A percentile compares a stretch with the other conserved stretches of the same genome.
Evolutionary conservation across 352 stramenopile species (phyloP).

Genomic region (Globisporangium cederbergense): DNA sequence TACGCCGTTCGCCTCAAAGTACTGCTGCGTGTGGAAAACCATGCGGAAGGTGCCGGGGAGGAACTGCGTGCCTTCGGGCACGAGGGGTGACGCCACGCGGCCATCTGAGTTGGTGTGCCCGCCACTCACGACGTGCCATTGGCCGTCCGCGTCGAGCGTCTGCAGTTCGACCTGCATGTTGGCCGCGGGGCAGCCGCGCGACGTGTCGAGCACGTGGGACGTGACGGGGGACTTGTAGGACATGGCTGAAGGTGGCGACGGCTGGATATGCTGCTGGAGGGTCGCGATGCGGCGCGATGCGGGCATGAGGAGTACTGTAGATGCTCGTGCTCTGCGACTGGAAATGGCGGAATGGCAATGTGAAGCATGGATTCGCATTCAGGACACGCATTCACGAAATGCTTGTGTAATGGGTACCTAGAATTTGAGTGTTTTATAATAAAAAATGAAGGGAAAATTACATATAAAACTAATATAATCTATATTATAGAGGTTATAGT

Average conservation of each 20-base stretch:
- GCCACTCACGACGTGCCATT: constrained; percentile 44
- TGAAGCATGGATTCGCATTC: constrained; percentile 3
- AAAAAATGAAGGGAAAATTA: neutral
- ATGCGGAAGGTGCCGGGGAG: constrained; percentile 65
- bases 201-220: constrained; percentile 87
- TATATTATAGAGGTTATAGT: neutral
- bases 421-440: neutral
- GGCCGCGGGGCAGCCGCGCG: constrained; percentile 59
- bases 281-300: constrained; percentile 24
- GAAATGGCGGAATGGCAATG: neutral
- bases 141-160: constrained; percentile 26
- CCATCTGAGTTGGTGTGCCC: constrained; percentile 78
- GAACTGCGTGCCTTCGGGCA: constrained; percentile 41
- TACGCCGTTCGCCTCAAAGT: constrained; percentile 69
- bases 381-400: neutral
- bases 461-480: too few species aligned
- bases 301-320: constrained; percentile 1
- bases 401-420: neutral
- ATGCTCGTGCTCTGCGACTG: neutral
- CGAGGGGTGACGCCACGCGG: constrained; percentile 45
- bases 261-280: constrained; percentile 30
- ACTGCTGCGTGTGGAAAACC: constrained; percentile 76
- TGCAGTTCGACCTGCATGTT: constrained; percentile 75
- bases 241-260: neutral
- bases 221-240: constrained; percentile 70